phyloP scores from a whole-genome alignment of 176 grass and related monocot species.

The Bothriochloa decipiens region DNA sequence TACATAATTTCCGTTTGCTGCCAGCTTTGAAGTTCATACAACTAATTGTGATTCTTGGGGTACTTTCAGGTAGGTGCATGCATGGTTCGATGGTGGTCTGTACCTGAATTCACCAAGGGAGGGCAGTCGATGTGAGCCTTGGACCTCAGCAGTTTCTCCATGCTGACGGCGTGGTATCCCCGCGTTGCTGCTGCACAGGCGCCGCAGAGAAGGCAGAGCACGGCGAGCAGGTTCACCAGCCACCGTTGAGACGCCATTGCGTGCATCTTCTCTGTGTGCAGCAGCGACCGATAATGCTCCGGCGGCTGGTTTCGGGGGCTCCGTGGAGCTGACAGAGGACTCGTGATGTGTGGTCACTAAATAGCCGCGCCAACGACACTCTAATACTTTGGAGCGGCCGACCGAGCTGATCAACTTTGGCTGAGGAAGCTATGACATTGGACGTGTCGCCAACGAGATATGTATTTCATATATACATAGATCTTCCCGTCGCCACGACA shows the following conservation, averaged over 20 bases:
- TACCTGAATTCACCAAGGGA: conserved; percentile 24
- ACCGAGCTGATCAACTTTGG: too few relatives aligned
- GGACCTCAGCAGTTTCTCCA: background rate
- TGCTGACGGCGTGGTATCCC: conserved; percentile 1
- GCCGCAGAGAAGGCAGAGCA: background rate
- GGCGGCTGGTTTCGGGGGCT: background rate
- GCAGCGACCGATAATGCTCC: background rate
- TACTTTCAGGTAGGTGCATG: background rate
- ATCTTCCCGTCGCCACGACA: too few relatives aligned
- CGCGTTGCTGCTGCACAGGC: background rate
- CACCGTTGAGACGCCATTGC: background rate
- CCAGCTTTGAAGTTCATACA: too few relatives aligned
- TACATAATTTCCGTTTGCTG: too few relatives aligned
- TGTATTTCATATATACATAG: too few relatives aligned
- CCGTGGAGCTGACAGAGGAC: background rate
- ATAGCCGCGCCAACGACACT: too few relatives aligned
- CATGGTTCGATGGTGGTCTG: background rate
- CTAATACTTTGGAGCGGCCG: too few relatives aligned
- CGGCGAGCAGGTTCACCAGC: background rate
- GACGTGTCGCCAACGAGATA: too few relatives aligned
- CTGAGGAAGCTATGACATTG: too few relatives aligned
- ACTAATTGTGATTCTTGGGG: too few relatives aligned
- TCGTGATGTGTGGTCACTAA: too few relatives aligned
- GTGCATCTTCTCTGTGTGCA: background rate
- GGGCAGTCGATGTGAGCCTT: conserved; percentile 35